Evolutionary conservation across 106 monocot species (phyloP).

Genomic region (Chionographis japonica): DNA sequence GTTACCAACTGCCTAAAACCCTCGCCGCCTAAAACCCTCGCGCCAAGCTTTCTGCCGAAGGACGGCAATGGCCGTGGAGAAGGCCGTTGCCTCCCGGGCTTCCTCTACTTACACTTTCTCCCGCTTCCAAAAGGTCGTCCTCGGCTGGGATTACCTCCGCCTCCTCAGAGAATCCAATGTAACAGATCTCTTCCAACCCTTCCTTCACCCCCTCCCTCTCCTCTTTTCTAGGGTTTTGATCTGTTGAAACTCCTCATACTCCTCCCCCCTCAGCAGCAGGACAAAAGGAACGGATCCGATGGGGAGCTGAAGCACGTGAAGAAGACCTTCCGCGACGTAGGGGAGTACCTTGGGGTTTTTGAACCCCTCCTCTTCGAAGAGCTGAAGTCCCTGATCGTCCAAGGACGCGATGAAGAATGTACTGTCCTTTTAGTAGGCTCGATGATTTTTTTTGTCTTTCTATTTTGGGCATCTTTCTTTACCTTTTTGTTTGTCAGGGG

Average conservation of each 20-base stretch:
- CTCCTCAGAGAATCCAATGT: constrained; percentile 75
- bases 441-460: not conserved
- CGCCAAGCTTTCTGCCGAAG: not conserved
- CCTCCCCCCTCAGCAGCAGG: constrained; percentile 11
- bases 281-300: constrained; percentile 2
- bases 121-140: constrained; percentile 75
- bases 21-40: constrained; percentile 3
- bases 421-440: not conserved
- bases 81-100: constrained; percentile 10
- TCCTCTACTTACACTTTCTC: constrained; percentile 18
- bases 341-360: constrained; percentile 70
- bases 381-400: constrained; percentile 86
- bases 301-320: constrained; percentile 45
- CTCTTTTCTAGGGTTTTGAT: constrained; percentile 1
- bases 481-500: constrained; percentile 1
- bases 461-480: constrained; percentile 2
- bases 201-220: not conserved
- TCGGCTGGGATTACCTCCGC: constrained; percentile 88
- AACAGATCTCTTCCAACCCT: not conserved
- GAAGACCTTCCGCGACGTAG: constrained; percentile 53
- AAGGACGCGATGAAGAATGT: constrained; percentile 70
- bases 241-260: not conserved
- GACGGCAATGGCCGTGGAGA: constrained; percentile 50
- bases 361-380: constrained; percentile 97
- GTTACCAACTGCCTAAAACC: no score